Base-by-base conservation (phyloP, 75 land plant species). In the Pinus tabuliformis region DNA sequence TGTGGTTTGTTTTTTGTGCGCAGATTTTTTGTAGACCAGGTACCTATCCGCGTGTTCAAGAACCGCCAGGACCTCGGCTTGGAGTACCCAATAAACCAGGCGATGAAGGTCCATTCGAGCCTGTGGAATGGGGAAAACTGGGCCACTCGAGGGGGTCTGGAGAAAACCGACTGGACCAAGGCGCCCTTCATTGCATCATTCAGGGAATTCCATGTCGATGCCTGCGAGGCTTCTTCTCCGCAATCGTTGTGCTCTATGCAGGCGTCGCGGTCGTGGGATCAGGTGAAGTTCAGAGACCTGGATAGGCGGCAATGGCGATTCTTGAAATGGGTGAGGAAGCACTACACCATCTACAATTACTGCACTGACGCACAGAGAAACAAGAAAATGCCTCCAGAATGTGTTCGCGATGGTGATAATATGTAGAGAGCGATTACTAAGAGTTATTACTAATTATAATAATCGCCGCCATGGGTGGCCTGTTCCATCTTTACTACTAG, bases 101-200 rank as follows among this genome's bases (percentile, higher is more conserved):
- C 0, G 2, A 33, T 33, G 33, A 33, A 33, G 33, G 2, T 33
- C 33, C 2, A 33, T 33, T 33, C 33, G 33, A 33, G 33, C 33
- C 2, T 33, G 33, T 33, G 33, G 33, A 33, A 33, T 33, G 33
- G 2, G 1, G 33, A 33, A 1, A 2, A 33, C 33, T 33, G 98
- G 98, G 98, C 98, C 9, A 95, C 95, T 11, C 36, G 90, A 18
- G 98, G 95, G 0, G 98, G 95, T 0, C 57, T 82, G 13, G 98
- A 85, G 83, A 92, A 92, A 76, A 95, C 86, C 17, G 81, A 95
- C 66, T 33, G 33, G 33, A 33, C 2, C 33, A 33, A 33, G 33
- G 0, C 33, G 33, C 33, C 33, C 33, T 33, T 95, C 81, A 71
- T 76, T 11, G 91, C 90, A 45, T 89, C 81, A 68, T 85, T 83